phyloP scores from a whole-genome alignment of 2,329 filamentous ascomycete species.

The Talaromyces pinophilus region DNA sequence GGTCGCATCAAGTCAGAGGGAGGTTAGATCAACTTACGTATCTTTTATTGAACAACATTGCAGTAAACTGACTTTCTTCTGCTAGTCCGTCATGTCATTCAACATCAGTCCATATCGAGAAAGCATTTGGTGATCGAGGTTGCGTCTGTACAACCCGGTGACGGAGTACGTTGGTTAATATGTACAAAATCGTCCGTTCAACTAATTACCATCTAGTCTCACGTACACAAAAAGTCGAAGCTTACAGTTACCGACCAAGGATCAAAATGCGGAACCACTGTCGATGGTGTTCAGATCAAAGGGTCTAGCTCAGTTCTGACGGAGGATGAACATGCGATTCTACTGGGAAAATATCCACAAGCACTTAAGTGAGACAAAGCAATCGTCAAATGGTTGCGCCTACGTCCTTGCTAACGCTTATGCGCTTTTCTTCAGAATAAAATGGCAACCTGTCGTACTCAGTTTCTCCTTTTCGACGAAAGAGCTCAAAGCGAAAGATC shows the following conservation, averaged over 20 bases:
- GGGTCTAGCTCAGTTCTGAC: slow-evolving; percentile 61
- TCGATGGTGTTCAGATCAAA: slow-evolving; percentile 73
- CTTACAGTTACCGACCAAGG: slow-evolving; percentile 74
- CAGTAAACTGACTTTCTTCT: neutral
- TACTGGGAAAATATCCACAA: slow-evolving; percentile 69
- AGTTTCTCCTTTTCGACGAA: slow-evolving; percentile 76
- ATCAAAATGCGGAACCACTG: slow-evolving; percentile 80
- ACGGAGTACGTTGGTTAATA: slow-evolving; percentile 58
- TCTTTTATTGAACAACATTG: too few species aligned
- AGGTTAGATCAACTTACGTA: slow-evolving; percentile 43
- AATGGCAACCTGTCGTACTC: slow-evolving; percentile 78
- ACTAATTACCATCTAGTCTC: slow-evolving; percentile 51
- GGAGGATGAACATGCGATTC: slow-evolving; percentile 63
- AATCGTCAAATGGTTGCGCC: neutral
- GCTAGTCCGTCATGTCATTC: slow-evolving; percentile 68
- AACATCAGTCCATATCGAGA: slow-evolving; percentile 80
- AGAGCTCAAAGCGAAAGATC: slow-evolving; percentile 65
- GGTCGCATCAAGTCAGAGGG: slow-evolving; percentile 70
- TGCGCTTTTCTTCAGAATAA: slow-evolving; percentile 57
- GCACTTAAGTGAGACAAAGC: slow-evolving; percentile 43
- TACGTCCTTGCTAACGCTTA: neutral
- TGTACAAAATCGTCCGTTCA: neutral
- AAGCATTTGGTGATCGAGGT: slow-evolving; percentile 83
- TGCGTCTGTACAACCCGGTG: slow-evolving; percentile 62
- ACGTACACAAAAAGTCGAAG: slow-evolving; percentile 65